These are phyloP conservation scores for Funneliformis mosseae DNA, from an alignment of 192 early-diverging fungal species.

Conservation along the genomic window DNA sequence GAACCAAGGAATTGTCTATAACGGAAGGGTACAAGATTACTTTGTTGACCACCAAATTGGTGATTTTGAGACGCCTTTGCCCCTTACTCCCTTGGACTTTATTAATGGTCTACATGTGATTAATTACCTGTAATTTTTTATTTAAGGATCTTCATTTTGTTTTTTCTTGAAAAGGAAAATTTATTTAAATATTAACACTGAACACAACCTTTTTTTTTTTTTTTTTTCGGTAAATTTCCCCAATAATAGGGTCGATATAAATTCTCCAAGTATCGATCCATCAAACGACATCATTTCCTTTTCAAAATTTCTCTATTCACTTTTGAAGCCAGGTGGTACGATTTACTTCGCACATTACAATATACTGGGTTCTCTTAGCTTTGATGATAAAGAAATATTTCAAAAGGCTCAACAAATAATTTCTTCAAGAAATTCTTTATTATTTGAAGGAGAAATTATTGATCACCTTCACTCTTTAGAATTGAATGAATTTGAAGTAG, in stretches of 20 bases:
- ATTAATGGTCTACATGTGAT: slow-evolving; percentile 10
- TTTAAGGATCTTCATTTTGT: too few species aligned
- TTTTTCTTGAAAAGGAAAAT: too few species aligned
- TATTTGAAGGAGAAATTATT: slow-evolving; percentile 13
- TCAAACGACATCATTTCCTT: not conserved
- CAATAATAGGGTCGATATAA: not conserved
- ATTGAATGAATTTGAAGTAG: not conserved
- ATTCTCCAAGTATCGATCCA: not conserved
- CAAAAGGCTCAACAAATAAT: not conserved
- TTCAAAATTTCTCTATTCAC: not conserved
- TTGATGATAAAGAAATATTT: not conserved
- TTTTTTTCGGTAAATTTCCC: too few species aligned
- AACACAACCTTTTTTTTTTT: too few species aligned
- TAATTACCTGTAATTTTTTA: slow-evolving; percentile 6
- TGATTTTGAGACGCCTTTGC: not conserved
- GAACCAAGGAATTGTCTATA: slow-evolving; percentile 10
- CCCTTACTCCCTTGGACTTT: not conserved
- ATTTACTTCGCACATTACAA: not conserved
- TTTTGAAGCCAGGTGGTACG: not conserved
- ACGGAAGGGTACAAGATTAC: slow-evolving; percentile 4
- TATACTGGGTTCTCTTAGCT: not conserved
- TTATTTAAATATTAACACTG: too few species aligned
- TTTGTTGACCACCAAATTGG: not conserved
- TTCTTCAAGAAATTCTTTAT: not conserved
- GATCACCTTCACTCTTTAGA: not conserved